Conservation (phyloP, 441 rosid species). For the Euphorbia schlechtendalii region DNA sequence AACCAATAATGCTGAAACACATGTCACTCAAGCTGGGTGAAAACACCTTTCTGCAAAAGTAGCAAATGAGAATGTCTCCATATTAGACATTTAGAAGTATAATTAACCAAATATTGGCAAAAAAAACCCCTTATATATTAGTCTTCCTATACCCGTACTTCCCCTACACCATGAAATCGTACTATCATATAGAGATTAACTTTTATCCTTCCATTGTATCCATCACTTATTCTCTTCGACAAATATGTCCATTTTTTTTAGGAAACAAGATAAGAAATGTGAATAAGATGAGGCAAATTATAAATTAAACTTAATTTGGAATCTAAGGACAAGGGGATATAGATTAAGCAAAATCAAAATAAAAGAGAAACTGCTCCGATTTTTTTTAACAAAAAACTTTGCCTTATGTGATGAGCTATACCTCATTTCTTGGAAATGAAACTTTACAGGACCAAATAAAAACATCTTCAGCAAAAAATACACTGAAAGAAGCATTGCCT, state of each 20-base stretch:
- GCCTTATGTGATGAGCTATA: background rate
- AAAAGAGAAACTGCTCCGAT: background rate
- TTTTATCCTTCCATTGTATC: too few species aligned
- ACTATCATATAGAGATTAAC: too few species aligned
- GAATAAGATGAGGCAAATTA: background rate
- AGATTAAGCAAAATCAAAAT: background rate
- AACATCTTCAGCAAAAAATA: background rate
- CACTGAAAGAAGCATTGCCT: background rate
- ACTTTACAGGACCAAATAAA: background rate
- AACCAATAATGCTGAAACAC: background rate
- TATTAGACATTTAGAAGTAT: background rate
- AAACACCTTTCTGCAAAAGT: conserved; percentile 3
- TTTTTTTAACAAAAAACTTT: too few species aligned
- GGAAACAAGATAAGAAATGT: background rate
- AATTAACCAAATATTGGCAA: too few species aligned
- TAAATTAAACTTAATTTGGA: background rate
- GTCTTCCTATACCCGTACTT: background rate
- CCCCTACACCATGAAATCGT: too few species aligned
- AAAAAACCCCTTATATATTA: too few species aligned
- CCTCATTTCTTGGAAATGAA: background rate
- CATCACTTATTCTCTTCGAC: background rate
- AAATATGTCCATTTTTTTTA: background rate
- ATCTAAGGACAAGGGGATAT: background rate
- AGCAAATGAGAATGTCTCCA: conserved; percentile 3
- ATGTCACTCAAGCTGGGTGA: conserved; percentile 1